A percentile compares a stretch with the other conserved stretches of the same genome.
Evolutionary conservation across 1,284 basidiomycete species (phyloP).

Genomic region (Exobasidium rhododendri): DNA sequence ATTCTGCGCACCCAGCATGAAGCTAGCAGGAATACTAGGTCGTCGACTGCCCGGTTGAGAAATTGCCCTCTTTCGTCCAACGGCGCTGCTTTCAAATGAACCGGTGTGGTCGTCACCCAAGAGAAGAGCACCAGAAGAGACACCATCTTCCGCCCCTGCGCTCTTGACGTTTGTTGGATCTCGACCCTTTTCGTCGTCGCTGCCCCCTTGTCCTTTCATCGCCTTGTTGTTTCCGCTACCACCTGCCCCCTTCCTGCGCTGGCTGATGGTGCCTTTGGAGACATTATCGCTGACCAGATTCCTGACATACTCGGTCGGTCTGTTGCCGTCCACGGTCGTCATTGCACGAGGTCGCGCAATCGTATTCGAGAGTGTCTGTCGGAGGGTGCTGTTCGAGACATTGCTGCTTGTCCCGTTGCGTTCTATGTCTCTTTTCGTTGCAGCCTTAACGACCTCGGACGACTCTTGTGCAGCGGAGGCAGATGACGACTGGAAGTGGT

Average conservation of each 20-base stretch:
- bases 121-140: not conserved
- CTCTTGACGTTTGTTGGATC: not conserved
- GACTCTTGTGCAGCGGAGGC: not conserved
- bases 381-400: not conserved
- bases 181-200: not conserved
- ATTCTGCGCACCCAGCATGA: constrained; percentile 23
- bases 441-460: not conserved
- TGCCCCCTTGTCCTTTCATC: not conserved
- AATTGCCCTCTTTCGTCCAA: constrained; percentile 26
- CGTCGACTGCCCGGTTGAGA: constrained; percentile 36
- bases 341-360: not conserved
- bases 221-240: not conserved
- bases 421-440: not conserved
- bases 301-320: not conserved
- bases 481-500: not conserved
- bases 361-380: not conserved
- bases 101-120: not conserved
- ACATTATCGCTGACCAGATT: constrained; percentile 24
- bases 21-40: constrained; percentile 32
- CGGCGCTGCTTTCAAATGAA: not conserved
- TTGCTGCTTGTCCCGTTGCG: too few species aligned
- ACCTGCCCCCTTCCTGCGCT: constrained; percentile 14
- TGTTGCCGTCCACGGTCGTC: not conserved
- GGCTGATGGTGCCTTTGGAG: constrained; percentile 31
- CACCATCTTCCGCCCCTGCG: not conserved